phyloP scores from a whole-genome alignment of 805 yeast genomes.

The Lachancea sp. region DNA sequence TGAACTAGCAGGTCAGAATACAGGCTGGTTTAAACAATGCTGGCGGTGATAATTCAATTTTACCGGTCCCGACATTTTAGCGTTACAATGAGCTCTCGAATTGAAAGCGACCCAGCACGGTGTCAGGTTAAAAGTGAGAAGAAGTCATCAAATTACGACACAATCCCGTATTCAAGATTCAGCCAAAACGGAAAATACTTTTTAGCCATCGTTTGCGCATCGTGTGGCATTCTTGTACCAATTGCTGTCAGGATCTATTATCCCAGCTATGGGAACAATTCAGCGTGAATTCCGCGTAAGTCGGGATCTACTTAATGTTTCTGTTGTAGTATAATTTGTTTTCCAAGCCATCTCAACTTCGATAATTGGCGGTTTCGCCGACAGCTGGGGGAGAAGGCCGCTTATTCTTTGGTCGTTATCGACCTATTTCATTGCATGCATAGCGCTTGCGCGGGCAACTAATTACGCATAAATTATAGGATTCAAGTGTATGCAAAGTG shows the following conservation, averaged over 20 bases:
- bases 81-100: no score
- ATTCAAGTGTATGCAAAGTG: slow-evolving; percentile 68
- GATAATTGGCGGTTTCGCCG: slow-evolving; percentile 64
- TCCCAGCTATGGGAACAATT: slow-evolving; percentile 65
- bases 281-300: slow-evolving; percentile 48
- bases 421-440: slow-evolving; percentile 52
- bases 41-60: no score
- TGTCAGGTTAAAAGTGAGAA: no score
- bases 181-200: no score
- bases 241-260: slow-evolving; percentile 73
- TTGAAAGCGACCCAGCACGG: no score
- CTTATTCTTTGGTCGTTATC: slow-evolving; percentile 47
- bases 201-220: slow-evolving; percentile 30
- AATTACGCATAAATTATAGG: slow-evolving; percentile 55
- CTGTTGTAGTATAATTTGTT: slow-evolving; percentile 67
- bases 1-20: no score
- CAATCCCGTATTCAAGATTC: no score
- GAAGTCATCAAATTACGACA: no score
- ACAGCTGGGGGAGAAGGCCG: slow-evolving; percentile 66
- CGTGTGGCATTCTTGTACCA: slow-evolving; percentile 59
- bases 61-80: no score
- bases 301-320: slow-evolving; percentile 54
- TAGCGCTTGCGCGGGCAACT: slow-evolving; percentile 57
- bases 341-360: slow-evolving; percentile 67
- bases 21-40: no score